Base-by-base conservation (phyloP, 2,329 filamentous ascomycete genomes). In the Hymenoscyphus infarciens region DNA sequence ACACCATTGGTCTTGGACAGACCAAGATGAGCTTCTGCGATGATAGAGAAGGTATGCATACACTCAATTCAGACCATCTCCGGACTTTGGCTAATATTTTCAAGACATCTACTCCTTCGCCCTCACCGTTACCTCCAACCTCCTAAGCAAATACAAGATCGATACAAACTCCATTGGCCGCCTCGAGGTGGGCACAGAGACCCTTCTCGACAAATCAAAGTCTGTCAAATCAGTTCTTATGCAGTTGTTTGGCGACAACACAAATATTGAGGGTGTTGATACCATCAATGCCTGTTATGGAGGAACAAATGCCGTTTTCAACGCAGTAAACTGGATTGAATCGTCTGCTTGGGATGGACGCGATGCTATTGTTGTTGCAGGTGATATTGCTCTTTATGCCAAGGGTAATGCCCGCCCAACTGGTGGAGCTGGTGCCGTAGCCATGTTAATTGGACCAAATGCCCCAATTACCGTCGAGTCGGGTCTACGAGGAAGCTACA, bases 21-120 rank as follows among this genome's bases (percentile, higher is more conserved):
- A 94, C 89, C 75, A 92, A 90, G 81, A 95, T 95, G 91, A 88
- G 87, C 82, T 95, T 95, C 80, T 94, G 91, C 77, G 91, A 95
- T 78, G 91, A 95, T 75, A 87, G 90, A 75, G 91, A 95, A 82
- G 90, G 90, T 92, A 77, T 77, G 81, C 66, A 49, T 4, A 22
- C 22, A 19, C 22, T 2, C 22, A 27, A 49, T 53, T 22, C 1
- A 31, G 54, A n/a, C 19, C 42, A 10, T n/a, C 29, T 29, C 8
- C 59, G 64, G 8, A 16, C 31, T 13, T 16, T 6, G 31, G 39
- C 63, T 71, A 45, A 68, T 33, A 15, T 19, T 49, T 31, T 38
- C 27, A 66, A 94, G 91, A 95, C 76, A 95, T 94, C 80, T 95
- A 95, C 83, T 95, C 91, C 52, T 84, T 95, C 75, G 83, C 89